Base-by-base conservation (phyloP, 768 basidiomycete genomes). In the Termitomyces sp. region DNA sequence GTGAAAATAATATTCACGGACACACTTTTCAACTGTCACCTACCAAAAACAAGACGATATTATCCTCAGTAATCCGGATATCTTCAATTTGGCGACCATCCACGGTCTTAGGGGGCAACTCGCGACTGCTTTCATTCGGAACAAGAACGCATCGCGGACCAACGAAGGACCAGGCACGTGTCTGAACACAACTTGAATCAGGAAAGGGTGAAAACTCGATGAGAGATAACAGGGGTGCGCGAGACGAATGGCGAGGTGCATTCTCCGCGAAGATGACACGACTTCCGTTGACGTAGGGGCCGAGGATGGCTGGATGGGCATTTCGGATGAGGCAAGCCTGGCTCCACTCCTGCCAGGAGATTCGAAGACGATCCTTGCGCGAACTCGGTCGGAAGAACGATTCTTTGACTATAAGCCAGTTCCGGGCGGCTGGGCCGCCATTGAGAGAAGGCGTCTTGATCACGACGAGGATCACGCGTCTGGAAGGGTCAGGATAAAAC, bases 311-410 rank as follows among this genome's bases (percentile, higher is more conserved):
- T 22, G 64, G 60, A 17, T 68, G 64, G 24, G 78, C 59, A 48
- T 77, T 73, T 49, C 74, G 74, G 62, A 80, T 72, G 55, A 78
- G 66, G 64, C 74, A 77, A 62, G 75, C 71, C 54, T 77, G 76
- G 50, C 75, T 75, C 83, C 82, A 85, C 40, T 78, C 74, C 57
- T 70, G 72, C 83, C 83, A 85, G 11, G 78, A 72, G 32, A 84
- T 74, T 37, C 64, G 62, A 43, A 69, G 68, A 47, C 73, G 74
- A 55, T 81, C 78, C 42, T 66, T 72, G 26, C 77, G 72, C 37
- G 72, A 70, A 51, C 70, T 71, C 15, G 71, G 73, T 49, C 70
- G 63, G 65, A 84, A 76, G 61, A 79, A 78, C 38, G 76, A 71
- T 60, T 84, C 82, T 53, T 77, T 76, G 53, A 84, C 71, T 53